Base-by-base conservation (phyloP, 2,329 filamentous ascomycete genomes). In the Tolypocladium album region DNA sequence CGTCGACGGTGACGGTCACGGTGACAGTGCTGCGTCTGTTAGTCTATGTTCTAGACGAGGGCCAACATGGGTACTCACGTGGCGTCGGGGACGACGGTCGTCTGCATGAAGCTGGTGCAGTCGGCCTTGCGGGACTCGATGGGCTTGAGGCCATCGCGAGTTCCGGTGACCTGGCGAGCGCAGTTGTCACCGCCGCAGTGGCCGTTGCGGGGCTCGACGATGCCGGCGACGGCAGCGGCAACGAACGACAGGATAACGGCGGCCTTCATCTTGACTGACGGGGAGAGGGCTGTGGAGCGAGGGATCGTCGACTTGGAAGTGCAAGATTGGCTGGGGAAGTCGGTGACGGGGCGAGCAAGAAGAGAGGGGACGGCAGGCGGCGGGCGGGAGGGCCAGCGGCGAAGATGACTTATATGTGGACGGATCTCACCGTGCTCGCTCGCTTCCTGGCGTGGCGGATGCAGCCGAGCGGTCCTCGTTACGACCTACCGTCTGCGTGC, bases 91-190 rank as follows among this genome's bases (percentile, higher is more conserved):
- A 72, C 74, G 61, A 78, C 72, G 58, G 72, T 73, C 58, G 73
- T 73, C 60, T 64, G 61, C 68, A 74, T 64, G 70, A 77, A 78
- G 67, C 69, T 75, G 59, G 71, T 67, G 69, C 76, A 78, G 67
- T 74, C 72, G 64, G 71, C 69, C 64, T 72, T 67, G 66, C 76
- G 75, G 40, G 67, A 67, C 47, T 68, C 67, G 42, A 73, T 59
- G 60, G 72, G 66, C 31, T 64, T 61, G 58, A 77, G 71, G 43
- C 74, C 74, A 22, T 63, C 65, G 31, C 74, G 71, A 59, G 75
- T 78, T 61, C 76, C 76, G 50, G 76, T 78, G 62, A 79, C 72
- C 61, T 75, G 73, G 56, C 76, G 75, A 69, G 76, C 76, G 71
- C 76, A 79, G 72, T 78, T 79, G 72, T 79, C 75, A 66, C 72